Percentiles rank a stretch among this genome's conserved stretches.
phyloP scores from a whole-genome alignment of 192 early-diverging fungal genomes.

The Phlyctochytrium arcticum region DNA sequence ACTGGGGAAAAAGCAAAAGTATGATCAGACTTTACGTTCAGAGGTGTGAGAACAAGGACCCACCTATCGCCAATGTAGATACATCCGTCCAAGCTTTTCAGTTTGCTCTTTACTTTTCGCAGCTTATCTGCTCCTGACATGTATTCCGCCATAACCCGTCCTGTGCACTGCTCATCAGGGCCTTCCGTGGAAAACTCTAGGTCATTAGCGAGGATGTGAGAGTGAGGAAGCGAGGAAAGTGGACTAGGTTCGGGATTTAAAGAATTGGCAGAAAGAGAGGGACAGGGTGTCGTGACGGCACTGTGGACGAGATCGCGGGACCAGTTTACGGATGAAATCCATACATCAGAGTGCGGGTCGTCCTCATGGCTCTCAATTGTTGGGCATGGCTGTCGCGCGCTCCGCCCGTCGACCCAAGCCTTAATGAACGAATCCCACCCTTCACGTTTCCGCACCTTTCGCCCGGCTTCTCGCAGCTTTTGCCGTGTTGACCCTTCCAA shows the following conservation, averaged over 20 bases:
- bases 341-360: not conserved
- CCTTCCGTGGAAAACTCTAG: not conserved
- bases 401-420: not conserved
- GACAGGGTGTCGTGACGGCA: too few relatives aligned
- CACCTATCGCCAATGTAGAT: conserved; percentile 2
- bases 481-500: not conserved
- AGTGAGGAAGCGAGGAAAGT: not conserved
- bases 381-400: too few relatives aligned
- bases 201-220: not conserved
- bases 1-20: not conserved
- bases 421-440: not conserved
- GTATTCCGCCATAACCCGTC: not conserved
- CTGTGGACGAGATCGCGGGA: not conserved
- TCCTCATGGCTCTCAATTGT: too few relatives aligned
- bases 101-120: not conserved
- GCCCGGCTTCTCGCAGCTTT: not conserved
- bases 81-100: not conserved
- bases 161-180: not conserved
- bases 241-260: not conserved
- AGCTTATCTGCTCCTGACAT: not conserved
- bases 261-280: not conserved
- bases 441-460: not conserved
- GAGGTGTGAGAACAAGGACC: not conserved
- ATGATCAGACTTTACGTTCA: not conserved
- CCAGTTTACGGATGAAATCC: not conserved